Evolutionary conservation across 768 basidiomycete species (phyloP).

Genomic region (Mycena rosella): DNA sequence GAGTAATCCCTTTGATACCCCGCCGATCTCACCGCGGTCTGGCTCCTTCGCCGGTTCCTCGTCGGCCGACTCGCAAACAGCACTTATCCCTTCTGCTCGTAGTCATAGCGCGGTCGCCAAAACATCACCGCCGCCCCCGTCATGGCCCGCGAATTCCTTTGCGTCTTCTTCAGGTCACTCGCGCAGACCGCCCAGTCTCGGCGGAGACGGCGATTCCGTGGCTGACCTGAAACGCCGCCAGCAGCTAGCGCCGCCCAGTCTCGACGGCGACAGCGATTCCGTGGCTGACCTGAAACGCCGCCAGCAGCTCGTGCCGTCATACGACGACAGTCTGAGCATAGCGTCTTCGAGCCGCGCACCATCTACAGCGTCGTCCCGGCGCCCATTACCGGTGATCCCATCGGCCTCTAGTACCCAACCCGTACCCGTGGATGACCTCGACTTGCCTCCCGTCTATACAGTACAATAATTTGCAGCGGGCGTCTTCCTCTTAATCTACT

Average conservation of each 20-base stretch:
- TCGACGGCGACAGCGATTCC: constrained; percentile 30
- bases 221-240: constrained; percentile 36
- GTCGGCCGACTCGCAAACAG: constrained; percentile 16
- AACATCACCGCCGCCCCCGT: background rate
- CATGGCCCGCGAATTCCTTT: constrained; percentile 4
- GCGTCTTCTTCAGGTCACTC: constrained; percentile 32
- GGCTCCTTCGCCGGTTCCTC: constrained; percentile 19
- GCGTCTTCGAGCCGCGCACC: constrained; percentile 4
- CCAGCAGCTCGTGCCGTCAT: constrained; percentile 20
- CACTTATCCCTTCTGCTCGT: background rate
- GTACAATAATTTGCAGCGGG: constrained; percentile 27
- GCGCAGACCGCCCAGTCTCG: constrained; percentile 28
- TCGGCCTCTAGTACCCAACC: background rate
- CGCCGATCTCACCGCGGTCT: constrained; percentile 28
- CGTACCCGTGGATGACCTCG: constrained; percentile 6
- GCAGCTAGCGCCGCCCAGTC: constrained; percentile 26
- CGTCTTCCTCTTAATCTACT: constrained; percentile 5
- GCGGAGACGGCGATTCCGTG: constrained; percentile 29
- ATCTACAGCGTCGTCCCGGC: constrained; percentile 24
- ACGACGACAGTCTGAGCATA: constrained; percentile 24
- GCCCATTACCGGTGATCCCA: constrained; percentile 35
- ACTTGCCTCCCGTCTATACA: constrained; percentile 33
- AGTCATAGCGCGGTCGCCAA: background rate
- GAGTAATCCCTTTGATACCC: constrained; percentile 26
- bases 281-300: constrained; percentile 35